A percentile compares a stretch with the other conserved stretches of the same genome.
phyloP scores from a whole-genome alignment of 306 rosid species.

The Prunus armeniaca region DNA sequence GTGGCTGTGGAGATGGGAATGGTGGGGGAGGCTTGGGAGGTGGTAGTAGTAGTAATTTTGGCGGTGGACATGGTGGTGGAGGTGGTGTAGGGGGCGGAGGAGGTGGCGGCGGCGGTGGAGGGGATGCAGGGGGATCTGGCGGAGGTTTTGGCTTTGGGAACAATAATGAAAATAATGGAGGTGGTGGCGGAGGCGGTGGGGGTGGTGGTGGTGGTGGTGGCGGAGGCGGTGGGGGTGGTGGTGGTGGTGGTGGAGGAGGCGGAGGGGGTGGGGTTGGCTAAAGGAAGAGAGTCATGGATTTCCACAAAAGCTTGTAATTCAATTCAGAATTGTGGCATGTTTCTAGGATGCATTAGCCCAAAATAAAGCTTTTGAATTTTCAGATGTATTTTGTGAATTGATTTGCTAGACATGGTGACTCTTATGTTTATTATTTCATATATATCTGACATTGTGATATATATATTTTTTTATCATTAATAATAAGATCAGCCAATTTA shows the following conservation, averaged over 20 bases:
- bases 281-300: neutral
- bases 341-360: neutral
- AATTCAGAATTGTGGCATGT: neutral
- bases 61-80: neutral
- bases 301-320: neutral
- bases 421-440: too few species aligned
- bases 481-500: neutral
- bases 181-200: neutral
- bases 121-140: neutral
- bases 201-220: neutral
- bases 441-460: too few species aligned
- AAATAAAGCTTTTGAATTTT: neutral
- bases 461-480: too few species aligned
- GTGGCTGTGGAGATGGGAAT: neutral
- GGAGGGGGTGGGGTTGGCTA: neutral
- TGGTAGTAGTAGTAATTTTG: neutral
- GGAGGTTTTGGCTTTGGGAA: constrained; percentile 4
- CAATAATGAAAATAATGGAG: neutral
- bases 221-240: neutral
- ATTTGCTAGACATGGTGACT: too few species aligned
- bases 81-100: neutral
- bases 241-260: too few species aligned
- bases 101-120: neutral
- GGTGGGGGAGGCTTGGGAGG: neutral
- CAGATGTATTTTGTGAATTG: neutral